phyloP scores from a whole-genome alignment of 345 rosid genomes.

The Euphorbia tirucalli region DNA sequence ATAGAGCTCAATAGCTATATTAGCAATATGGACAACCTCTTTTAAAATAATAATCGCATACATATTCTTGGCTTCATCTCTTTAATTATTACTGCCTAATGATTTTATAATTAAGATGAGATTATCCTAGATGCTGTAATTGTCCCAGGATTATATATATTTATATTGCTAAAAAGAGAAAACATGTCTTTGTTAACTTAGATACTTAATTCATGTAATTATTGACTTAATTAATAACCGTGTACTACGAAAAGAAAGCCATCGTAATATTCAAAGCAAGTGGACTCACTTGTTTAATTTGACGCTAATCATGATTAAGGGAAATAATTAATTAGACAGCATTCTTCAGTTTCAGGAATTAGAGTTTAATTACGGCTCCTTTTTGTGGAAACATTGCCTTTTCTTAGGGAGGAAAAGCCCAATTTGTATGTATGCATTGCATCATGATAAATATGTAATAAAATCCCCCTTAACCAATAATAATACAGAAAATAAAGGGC shows the following conservation, averaged over 20 bases:
- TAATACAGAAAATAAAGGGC: background rate
- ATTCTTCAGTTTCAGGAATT: background rate
- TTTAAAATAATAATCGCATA: too few relatives aligned
- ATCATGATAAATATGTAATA: background rate
- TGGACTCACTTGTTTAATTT: background rate
- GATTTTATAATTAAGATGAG: too few relatives aligned
- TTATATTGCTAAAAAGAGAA: background rate
- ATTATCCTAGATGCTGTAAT: too few relatives aligned
- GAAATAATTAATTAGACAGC: background rate
- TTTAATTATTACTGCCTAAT: too few relatives aligned
- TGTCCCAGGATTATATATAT: too few relatives aligned
- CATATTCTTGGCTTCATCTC: too few relatives aligned
- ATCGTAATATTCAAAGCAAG: constrained; percentile 16
- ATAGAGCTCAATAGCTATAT: too few relatives aligned
- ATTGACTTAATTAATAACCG: constrained; percentile 15
- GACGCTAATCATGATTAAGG: background rate
- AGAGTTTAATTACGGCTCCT: background rate
- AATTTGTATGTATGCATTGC: background rate
- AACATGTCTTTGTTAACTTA: constrained; percentile 2
- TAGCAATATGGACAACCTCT: too few relatives aligned
- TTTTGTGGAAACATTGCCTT: background rate
- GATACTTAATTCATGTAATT: too few relatives aligned
- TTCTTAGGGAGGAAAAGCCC: too few relatives aligned
- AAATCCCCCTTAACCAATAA: background rate
- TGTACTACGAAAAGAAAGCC: background rate